Base-by-base conservation (phyloP, 495 filamentous ascomycete species). In the Parachaetomium inaequale region DNA sequence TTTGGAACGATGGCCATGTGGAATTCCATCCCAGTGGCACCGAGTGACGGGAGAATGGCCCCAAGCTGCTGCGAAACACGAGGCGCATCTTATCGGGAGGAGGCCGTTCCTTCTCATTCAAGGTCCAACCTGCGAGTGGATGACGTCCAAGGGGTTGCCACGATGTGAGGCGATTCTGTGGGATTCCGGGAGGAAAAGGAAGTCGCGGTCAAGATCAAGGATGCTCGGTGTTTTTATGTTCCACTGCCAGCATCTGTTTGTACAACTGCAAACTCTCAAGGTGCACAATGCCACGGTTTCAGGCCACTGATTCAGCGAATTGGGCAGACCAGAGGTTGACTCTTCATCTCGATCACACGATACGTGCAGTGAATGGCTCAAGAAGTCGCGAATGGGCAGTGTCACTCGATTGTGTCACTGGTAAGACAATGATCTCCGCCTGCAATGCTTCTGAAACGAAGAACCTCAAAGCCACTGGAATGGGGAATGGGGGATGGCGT, bases 391-490 rank as follows among this genome's bases (percentile, higher is more conserved):
- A 36, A 49, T 4, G 14, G 23, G 12, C 28, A 26, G 42, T 49
- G 42, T 51, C 45, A 49, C 55, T 50, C n/a, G 29, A 50, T 19
- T 17, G 21, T 50, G 56, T 8, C 45, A 40, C 45, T 19, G 29
- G 45, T 50, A 50, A 58, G 56, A 59, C 56, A 50, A 14, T 19
- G 23, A 26, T 25, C 40, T 3, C 29, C 32, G 12, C 4, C 11
- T 4, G 5, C 32, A 34, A 59, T 25, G 19, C 19, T 57, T 25
- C 23, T 59, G 56, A 59, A 59, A 59, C 45, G 36, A 28, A 40
- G 43, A 10, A 28, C 1, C 2, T 17, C 2, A 28, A n/a, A 40
- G 17, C 12, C 2, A 40, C 36, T 40, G 36, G 36, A 40, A 45
- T 57, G n/a, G n/a, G n/a, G n/a, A n/a, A 15, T 17, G 23, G 46